phyloP scores from a whole-genome alignment of 106 monocot species.

The Platanthera guangdongensis region DNA sequence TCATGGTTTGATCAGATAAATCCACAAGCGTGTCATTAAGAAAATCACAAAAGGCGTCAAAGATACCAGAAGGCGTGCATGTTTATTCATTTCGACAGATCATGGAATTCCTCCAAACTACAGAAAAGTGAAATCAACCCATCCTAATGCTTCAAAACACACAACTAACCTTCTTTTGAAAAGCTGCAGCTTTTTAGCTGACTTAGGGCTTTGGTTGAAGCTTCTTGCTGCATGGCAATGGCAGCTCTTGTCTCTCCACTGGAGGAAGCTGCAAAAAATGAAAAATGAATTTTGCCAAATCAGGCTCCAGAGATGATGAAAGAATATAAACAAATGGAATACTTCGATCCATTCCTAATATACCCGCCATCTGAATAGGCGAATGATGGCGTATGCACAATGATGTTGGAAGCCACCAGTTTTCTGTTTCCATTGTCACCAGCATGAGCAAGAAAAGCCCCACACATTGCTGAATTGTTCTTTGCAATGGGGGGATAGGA shows the following conservation, averaged over 20 bases:
- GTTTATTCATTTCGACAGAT: slow-evolving; percentile 6
- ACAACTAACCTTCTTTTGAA: background rate
- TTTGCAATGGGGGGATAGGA: background rate
- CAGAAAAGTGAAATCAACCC: background rate
- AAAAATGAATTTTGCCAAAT: background rate
- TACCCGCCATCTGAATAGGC: background rate
- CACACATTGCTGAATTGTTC: background rate
- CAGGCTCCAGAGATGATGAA: background rate
- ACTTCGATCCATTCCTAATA: background rate
- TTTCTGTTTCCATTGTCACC: background rate
- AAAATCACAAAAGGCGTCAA: background rate
- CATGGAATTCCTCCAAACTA: background rate
- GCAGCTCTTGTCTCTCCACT: background rate
- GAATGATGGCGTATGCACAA: background rate
- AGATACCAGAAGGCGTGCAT: background rate
- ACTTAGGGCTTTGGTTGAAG: slow-evolving; percentile 3
- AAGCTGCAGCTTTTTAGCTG: background rate
- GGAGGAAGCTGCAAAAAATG: slow-evolving; percentile 7
- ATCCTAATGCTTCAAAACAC: background rate
- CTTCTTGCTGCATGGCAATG: background rate
- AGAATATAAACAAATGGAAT: background rate
- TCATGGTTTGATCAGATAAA: too few species aligned
- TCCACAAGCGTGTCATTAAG: background rate
- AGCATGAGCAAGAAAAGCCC: background rate
- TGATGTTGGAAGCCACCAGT: background rate